phyloP scores from a whole-genome alignment of 257 asterid species.

The Oldenlandia corymbosa region DNA sequence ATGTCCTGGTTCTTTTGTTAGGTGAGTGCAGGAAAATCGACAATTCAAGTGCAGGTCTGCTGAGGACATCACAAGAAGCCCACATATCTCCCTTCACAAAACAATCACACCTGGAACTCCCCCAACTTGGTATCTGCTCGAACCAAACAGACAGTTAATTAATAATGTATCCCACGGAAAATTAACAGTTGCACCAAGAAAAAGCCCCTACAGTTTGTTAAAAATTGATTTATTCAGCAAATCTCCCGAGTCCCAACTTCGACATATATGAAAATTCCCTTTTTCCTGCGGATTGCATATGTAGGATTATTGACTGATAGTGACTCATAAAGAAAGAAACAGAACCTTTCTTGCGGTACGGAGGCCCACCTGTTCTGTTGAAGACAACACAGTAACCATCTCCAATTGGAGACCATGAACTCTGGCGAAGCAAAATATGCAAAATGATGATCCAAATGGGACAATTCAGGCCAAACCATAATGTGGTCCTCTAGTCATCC shows the following conservation, averaged over 20 bases:
- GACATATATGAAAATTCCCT: neutral
- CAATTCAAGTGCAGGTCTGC: constrained; percentile 45
- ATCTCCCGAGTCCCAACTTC: too few relatives aligned
- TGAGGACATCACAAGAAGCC: constrained; percentile 56
- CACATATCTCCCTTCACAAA: constrained; percentile 56
- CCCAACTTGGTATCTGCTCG: constrained; percentile 36
- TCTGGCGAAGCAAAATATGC: constrained; percentile 12
- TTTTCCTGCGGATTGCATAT: neutral
- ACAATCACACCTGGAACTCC: constrained; percentile 31
- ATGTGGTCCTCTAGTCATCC: constrained; percentile 24
- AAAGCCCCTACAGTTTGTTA: neutral
- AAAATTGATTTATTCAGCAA: too few relatives aligned
- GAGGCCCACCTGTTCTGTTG: constrained; percentile 21
- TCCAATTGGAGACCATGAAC: constrained; percentile 21
- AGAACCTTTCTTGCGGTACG: constrained; percentile 26
- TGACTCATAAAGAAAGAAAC: neutral
- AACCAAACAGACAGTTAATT: constrained; percentile 10
- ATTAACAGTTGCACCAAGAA: constrained; percentile 10
- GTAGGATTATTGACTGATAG: neutral
- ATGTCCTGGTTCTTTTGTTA: constrained; percentile 38
- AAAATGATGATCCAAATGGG: constrained; percentile 9
- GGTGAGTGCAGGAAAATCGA: constrained; percentile 38
- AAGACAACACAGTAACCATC: constrained; percentile 30
- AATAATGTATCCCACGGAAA: neutral
- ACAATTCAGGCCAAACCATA: constrained; percentile 21